Conservation (phyloP, 1,284 basidiomycete genomes). For the Phlebopus sp. region DNA sequence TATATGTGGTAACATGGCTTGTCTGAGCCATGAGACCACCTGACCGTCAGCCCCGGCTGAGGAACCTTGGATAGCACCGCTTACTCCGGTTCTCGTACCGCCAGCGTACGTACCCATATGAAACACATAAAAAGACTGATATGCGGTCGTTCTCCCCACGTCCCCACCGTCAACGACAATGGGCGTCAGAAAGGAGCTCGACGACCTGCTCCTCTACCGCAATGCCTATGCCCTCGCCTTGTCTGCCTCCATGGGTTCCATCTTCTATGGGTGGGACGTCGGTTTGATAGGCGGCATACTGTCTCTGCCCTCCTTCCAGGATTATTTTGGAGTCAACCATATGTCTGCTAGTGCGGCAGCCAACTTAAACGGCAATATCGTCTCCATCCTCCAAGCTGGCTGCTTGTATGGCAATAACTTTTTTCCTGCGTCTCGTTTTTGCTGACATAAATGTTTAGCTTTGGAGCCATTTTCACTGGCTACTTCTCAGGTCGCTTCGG, state of each 20-base stretch:
- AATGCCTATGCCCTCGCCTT: constrained; percentile 46
- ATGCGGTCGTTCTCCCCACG: not conserved
- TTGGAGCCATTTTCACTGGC: constrained; percentile 44
- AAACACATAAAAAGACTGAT: not conserved
- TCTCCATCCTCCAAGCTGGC: constrained; percentile 55
- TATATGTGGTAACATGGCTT: too few species aligned
- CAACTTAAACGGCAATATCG: constrained; percentile 51
- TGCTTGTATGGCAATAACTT: constrained; percentile 47
- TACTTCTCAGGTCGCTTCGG: constrained; percentile 43
- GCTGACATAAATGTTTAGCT: constrained; percentile 28
- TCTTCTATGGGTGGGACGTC: constrained; percentile 39
- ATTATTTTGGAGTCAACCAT: constrained; percentile 44
- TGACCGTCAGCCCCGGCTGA: too few species aligned
- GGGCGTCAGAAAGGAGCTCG: constrained; percentile 26
- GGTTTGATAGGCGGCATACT: constrained; percentile 51
- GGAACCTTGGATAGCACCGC: too few species aligned
- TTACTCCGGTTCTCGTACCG: too few species aligned
- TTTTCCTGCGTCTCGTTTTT: not conserved
- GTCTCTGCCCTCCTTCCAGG: constrained; percentile 43
- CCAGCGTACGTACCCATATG: constrained; percentile 2
- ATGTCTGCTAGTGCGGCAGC: constrained; percentile 35
- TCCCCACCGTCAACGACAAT: constrained; percentile 11
- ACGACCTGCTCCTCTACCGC: constrained; percentile 33
- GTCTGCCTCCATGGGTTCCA: constrained; percentile 46
- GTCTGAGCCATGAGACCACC: too few species aligned